Evolutionary conservation across 1,139 yeast genomes (phyloP).

Genomic region (Chernovozyma sophiae-reginae): DNA sequence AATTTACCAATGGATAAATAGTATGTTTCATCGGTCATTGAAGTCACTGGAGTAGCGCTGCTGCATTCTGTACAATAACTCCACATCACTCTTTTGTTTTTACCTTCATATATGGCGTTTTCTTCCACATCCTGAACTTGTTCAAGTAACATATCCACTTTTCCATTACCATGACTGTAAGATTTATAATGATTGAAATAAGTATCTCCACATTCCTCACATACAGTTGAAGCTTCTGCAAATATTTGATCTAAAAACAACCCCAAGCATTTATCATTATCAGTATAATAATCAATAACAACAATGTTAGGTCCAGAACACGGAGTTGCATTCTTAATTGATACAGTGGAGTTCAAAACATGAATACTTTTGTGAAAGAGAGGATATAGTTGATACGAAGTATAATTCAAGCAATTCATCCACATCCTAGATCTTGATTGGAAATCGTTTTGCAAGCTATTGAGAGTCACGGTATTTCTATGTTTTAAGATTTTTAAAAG

Average conservation of each 20-base stretch:
- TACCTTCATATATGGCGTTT: slow-evolving; percentile 36
- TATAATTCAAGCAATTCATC: slow-evolving; percentile 36
- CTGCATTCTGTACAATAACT: slow-evolving; percentile 82
- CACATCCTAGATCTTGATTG: slow-evolving; percentile 35
- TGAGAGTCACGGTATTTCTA: slow-evolving; percentile 28
- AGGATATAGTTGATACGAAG: slow-evolving; percentile 44
- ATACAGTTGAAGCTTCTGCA: slow-evolving; percentile 58
- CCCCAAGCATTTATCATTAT: slow-evolving; percentile 86
- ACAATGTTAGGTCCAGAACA: slow-evolving; percentile 87
- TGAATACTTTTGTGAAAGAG: slow-evolving; percentile 70
- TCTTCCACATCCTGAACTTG: slow-evolving; percentile 43
- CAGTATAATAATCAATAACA: slow-evolving; percentile 84
- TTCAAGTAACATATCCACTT: slow-evolving; percentile 74
- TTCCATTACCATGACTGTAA: slow-evolving; percentile 86
- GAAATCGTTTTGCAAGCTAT: slow-evolving; percentile 24
- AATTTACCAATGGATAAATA: slow-evolving; percentile 91
- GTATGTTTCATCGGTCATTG: slow-evolving; percentile 89
- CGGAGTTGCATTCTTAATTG: slow-evolving; percentile 82
- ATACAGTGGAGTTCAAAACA: slow-evolving; percentile 76
- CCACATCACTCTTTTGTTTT: slow-evolving; percentile 68
- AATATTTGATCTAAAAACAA: slow-evolving; percentile 81
- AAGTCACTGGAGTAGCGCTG: slow-evolving; percentile 69
- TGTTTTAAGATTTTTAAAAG: slow-evolving; percentile 36
- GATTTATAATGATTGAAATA: slow-evolving; percentile 75
- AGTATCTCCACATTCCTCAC: slow-evolving; percentile 78